These are phyloP conservation scores for Isatis tinctoria DNA, from an alignment of 345 rosid species.

Conservation along the genomic window DNA sequence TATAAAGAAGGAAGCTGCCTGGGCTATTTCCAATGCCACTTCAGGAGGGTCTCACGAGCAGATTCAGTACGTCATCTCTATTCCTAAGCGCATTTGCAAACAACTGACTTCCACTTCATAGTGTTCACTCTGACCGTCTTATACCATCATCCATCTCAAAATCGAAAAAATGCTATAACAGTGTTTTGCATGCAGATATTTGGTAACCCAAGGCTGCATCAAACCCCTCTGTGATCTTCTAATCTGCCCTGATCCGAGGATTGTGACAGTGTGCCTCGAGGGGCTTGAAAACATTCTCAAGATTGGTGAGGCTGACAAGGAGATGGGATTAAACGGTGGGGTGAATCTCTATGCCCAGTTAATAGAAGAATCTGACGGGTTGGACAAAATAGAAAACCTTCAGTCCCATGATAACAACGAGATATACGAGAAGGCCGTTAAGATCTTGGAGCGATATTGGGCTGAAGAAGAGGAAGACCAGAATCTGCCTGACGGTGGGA, in stretches of 20 bases:
- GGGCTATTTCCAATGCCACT: constrained; percentile 89
- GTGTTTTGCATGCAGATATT: constrained; percentile 42
- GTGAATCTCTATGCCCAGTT: constrained; percentile 59
- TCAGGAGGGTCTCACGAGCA: constrained; percentile 87
- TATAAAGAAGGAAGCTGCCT: constrained; percentile 85
- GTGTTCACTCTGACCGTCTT: not conserved
- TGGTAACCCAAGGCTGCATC: constrained; percentile 74
- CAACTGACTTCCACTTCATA: constrained; percentile 13
- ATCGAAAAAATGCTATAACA: constrained; percentile 7
- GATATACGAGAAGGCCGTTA: constrained; percentile 79
- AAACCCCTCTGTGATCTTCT: constrained; percentile 85
- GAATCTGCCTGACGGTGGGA: constrained; percentile 36
- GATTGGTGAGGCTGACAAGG: constrained; percentile 79
- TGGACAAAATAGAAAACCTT: constrained; percentile 75
- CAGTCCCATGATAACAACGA: constrained; percentile 81
- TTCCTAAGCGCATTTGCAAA: not conserved
- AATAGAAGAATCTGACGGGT: constrained; percentile 72
- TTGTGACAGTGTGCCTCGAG: constrained; percentile 83
- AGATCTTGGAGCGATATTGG: constrained; percentile 80
- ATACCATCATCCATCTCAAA: not conserved
- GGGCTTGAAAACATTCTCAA: constrained; percentile 82
- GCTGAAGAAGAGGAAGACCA: constrained; percentile 66
- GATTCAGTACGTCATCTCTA: constrained; percentile 50
- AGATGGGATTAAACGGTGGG: constrained; percentile 50
- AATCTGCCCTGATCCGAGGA: constrained; percentile 71